Evolutionary conservation across 257 asterid genomes (phyloP), one percentile per base, ranked within the genome.

Genomic region (Knoxia roxburghii): DNA sequence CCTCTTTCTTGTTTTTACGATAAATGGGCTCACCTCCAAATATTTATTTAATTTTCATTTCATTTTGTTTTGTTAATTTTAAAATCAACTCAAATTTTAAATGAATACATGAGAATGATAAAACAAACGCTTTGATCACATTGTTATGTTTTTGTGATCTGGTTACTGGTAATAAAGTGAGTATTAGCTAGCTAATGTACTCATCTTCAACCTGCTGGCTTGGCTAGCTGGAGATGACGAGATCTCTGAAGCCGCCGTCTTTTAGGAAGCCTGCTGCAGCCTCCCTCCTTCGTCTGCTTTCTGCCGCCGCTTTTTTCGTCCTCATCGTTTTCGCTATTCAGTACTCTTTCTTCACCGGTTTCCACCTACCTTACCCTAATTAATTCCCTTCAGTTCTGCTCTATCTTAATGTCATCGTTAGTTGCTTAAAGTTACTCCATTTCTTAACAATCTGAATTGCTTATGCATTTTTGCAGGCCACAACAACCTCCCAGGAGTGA

Each of bases 281-380:
- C 24, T 72, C 85, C 68, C 79, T 89, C 49, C 77, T 83, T 51
- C 86, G 78, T 66, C 83, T 86, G 55, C 81, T 93, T 68, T 82
- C 81, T 72, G 93, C 89, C 37, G 91, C 95, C 66, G 84, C 95
- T 69, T 49, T 83, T 79, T 77, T 85, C 77, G 83, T 95, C 64
- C 85, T 90, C 75, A 24, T 90, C 72, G 62, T 85, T 75, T 81
- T 90, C 75, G 84, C 83, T 72, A 69, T 84, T 41, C 92, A 83
- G 57, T 82, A 83, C 68, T 84, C 89, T 69, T 81, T 76, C 71
- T 81, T 79, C 72, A 60, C 86, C 61, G 87, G 90, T 85, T 18
- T 3, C 65, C 30, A 46, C 7, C 24, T 30, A 37, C 48, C 15
- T 43, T 0, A 13, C 20, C 14, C 43, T 48, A 14, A 9, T 2